Base-by-base conservation (phyloP, 176 grass and related monocot species). In the Luzula sylvatica region DNA sequence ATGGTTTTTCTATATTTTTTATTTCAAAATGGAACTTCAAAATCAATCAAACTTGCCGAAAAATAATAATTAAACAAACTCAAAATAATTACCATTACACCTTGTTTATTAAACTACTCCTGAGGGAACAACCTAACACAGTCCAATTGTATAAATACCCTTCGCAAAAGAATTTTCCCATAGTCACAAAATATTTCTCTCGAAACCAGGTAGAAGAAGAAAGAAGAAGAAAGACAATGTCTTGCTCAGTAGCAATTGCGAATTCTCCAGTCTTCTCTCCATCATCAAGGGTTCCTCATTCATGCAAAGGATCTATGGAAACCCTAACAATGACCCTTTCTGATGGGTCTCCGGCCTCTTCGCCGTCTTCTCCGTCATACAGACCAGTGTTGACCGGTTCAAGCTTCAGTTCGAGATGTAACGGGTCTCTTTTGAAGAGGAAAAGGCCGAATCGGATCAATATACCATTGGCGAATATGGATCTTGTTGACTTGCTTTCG, bases 241-340 rank as follows among this genome's bases (percentile, higher is more conserved):
- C 93, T 22, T 96, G 92, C 71, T 72, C 86, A 16, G 75, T 99
- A n/a, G 82, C 78, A 7, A 83, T 99, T 53, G 81, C 86, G 20
- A 99, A 67, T 66, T 87, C 93, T 27, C 93, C 93, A 30, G 81
- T 80, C 4, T 99, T 99, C 82, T 99, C 93, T 0, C 82, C 93
- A 35, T n/a, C n/a, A 4, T 92, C 93, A 6, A 76, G 81, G 38
- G 79, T 83, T 35, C 9, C 75, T 57, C 71, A 80, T 61, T 87
- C 86, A 12, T 87, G 82, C 78, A 99, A 92, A 78, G 82, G 73
- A 0, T 98, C 82, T 3, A 82, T 86, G 1, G 93, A 99, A 57
- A 67, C 78, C 8, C 65, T 73, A 3, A 32, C 65, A 32, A 22
- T 83, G 58, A 55, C 76, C 48, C 44, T 72, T 9, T 23, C 75